Evolutionary conservation across 768 basidiomycete genomes (phyloP).

Genomic region (Agaricus sinodeliciosus): DNA sequence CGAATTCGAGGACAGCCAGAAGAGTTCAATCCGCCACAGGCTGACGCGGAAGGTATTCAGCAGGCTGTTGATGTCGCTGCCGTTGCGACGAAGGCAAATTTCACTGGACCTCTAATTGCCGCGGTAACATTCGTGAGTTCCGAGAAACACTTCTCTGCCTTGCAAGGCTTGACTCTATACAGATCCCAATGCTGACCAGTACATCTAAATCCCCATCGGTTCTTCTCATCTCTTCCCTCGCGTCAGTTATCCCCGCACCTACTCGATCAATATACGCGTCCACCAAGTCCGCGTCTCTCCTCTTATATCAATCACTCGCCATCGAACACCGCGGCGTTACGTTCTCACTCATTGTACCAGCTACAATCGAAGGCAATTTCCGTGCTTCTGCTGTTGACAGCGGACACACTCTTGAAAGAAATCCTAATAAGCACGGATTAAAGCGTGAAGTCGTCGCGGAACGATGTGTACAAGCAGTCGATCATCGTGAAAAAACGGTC

Average conservation of each 20-base stretch:
- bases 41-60: conserved; percentile 50
- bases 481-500: conserved; percentile 47
- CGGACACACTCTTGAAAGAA: conserved; percentile 34
- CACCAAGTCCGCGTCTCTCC: conserved; percentile 73
- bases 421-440: conserved; percentile 54
- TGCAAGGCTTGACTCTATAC: not conserved
- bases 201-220: conserved; percentile 67
- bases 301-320: conserved; percentile 72
- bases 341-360: conserved; percentile 59
- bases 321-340: conserved; percentile 70
- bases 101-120: conserved; percentile 59
- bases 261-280: conserved; percentile 80
- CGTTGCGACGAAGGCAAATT: conserved; percentile 59
- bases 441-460: conserved; percentile 54
- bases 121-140: conserved; percentile 64
- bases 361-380: conserved; percentile 72
- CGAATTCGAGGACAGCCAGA: conserved; percentile 1
- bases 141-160: not conserved
- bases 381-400: conserved; percentile 74
- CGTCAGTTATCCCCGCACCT: conserved; percentile 77
- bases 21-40: conserved; percentile 27
- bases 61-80: conserved; percentile 48
- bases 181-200: conserved; percentile 72
- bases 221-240: conserved; percentile 73
- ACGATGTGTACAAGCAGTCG: conserved; percentile 54